These are phyloP conservation scores for Bipolaris sorokiniana DNA, from an alignment of 2,329 filamentous ascomycete genomes.

Conservation along the genomic window DNA sequence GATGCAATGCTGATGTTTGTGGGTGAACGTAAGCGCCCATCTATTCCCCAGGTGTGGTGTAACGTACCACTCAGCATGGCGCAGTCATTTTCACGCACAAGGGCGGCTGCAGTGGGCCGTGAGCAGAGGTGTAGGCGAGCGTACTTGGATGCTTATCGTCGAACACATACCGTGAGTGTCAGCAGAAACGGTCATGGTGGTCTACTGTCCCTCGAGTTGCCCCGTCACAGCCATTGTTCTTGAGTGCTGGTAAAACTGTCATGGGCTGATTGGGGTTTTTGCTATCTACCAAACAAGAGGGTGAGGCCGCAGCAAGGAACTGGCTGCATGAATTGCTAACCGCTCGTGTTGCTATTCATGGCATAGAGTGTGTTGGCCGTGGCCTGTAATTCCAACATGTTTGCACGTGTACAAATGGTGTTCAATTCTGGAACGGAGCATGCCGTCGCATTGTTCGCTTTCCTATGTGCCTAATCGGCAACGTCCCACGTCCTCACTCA, in stretches of 20 bases:
- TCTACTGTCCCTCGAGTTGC: too few relatives aligned
- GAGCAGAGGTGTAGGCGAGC: slow-evolving; percentile 15
- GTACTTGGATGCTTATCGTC: slow-evolving; percentile 2
- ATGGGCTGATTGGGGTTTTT: too few relatives aligned
- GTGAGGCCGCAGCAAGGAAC: neutral
- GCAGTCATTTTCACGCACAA: slow-evolving; percentile 15
- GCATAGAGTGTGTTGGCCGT: neutral
- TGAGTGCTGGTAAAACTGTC: too few relatives aligned
- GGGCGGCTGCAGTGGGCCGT: slow-evolving; percentile 9
- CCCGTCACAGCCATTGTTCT: too few relatives aligned
- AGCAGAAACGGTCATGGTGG: too few relatives aligned
- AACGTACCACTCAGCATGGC: slow-evolving; percentile 10
- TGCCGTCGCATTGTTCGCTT: neutral
- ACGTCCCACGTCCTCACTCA: neutral
- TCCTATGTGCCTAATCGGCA: neutral
- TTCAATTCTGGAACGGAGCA: too few relatives aligned
- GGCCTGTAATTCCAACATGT: neutral
- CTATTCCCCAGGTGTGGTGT: slow-evolving; percentile 1
- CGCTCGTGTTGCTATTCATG: neutral
- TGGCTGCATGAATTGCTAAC: neutral
- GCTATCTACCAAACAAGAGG: too few relatives aligned
- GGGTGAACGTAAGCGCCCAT: neutral
- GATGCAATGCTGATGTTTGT: neutral
- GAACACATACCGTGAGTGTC: too few relatives aligned
- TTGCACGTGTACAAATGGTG: neutral